These are phyloP conservation scores for Rhododendron kiyosumense DNA, from an alignment of 148 eudicot genomes.

Conservation along the genomic window DNA sequence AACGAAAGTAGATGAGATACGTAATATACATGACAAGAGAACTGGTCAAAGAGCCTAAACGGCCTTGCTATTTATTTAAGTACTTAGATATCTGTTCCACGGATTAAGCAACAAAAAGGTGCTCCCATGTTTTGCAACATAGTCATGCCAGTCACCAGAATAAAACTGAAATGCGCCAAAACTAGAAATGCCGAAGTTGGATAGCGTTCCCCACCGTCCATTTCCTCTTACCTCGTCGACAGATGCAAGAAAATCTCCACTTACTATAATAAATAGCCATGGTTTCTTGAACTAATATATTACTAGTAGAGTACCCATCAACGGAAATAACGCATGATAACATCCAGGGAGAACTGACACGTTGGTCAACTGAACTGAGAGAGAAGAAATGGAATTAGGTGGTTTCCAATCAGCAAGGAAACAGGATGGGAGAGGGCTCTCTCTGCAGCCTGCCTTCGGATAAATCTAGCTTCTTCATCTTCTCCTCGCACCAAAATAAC, in stretches of 20 bases:
- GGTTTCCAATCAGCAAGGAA: conserved; percentile 52
- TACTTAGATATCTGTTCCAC: background rate
- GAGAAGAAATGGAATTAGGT: background rate
- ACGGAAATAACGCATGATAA: background rate
- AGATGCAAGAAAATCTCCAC: background rate
- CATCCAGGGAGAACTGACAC: background rate
- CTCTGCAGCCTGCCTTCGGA: conserved; percentile 65
- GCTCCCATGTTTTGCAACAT: background rate
- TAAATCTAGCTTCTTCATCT: conserved; percentile 65
- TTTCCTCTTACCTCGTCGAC: background rate
- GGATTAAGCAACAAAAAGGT: background rate
- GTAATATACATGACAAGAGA: background rate
- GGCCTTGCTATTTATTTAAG: background rate
- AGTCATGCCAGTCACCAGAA: background rate
- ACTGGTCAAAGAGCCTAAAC: background rate
- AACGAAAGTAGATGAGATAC: background rate
- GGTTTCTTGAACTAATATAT: background rate
- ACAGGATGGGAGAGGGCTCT: conserved; percentile 85
- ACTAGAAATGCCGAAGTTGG: background rate
- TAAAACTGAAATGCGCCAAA: background rate
- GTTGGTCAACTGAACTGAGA: background rate
- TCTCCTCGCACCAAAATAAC: conserved; percentile 91
- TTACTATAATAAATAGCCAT: background rate
- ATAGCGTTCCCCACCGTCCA: background rate
- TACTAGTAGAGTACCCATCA: background rate